These are phyloP conservation scores for Linum usitatissimum DNA, from an alignment of 345 rosid genomes.

Conservation along the genomic window DNA sequence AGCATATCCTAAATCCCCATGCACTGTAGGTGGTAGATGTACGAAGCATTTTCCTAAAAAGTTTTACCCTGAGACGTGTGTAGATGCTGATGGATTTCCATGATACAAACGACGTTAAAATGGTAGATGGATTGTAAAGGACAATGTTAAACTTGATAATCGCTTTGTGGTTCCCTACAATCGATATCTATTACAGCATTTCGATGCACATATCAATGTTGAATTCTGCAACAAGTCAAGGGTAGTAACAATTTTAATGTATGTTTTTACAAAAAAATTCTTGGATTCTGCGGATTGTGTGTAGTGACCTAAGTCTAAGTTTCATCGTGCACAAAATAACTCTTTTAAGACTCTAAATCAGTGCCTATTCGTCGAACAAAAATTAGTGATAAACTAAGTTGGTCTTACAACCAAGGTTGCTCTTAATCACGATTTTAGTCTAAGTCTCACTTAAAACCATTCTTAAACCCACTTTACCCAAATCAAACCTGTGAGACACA, in stretches of 20 bases:
- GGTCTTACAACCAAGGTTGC: too few species aligned
- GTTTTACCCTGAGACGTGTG: background rate
- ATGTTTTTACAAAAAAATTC: too few species aligned
- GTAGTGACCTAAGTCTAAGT: background rate
- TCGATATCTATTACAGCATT: background rate
- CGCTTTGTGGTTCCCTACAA: slow-evolving; percentile 5
- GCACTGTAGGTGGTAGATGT: background rate
- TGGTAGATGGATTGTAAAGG: background rate
- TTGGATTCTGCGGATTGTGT: background rate
- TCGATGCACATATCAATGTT: slow-evolving; percentile 9
- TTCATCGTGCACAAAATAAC: too few species aligned
- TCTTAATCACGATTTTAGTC: too few species aligned
- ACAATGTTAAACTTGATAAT: background rate
- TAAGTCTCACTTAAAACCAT: too few species aligned
- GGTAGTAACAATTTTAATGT: background rate
- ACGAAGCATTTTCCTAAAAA: background rate
- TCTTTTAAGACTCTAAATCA: too few species aligned
- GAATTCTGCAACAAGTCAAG: background rate
- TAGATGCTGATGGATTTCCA: slow-evolving; percentile 2
- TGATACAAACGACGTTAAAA: background rate
- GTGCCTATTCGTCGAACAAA: too few species aligned
- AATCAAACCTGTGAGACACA: too few species aligned
- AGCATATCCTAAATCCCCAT: background rate
- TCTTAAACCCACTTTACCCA: too few species aligned
- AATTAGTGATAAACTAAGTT: too few species aligned